These are phyloP conservation scores for Anisodus tanguticus DNA, from an alignment of 257 asterid species.

Conservation along the genomic window DNA sequence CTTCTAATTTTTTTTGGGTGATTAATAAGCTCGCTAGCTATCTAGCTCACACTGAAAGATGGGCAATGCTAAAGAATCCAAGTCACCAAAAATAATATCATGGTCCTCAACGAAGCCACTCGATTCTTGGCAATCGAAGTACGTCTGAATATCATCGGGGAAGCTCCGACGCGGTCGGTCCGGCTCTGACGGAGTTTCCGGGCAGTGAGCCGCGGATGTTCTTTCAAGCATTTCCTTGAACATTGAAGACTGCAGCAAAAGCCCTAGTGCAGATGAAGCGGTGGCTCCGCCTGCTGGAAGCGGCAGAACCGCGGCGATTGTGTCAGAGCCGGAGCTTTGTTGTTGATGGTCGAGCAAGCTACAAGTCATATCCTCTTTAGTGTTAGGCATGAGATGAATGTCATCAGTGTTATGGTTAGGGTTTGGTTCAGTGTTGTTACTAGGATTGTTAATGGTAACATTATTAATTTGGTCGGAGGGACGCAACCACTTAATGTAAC, in stretches of 20 bases:
- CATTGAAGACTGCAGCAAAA: constrained; percentile 64
- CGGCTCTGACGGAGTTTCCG: constrained; percentile 48
- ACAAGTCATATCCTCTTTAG: constrained; percentile 36
- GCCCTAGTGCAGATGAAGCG: constrained; percentile 57
- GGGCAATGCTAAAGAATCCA: constrained; percentile 54
- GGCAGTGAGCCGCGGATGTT: constrained; percentile 39
- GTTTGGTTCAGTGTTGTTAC: constrained; percentile 28
- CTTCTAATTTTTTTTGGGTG: neutral
- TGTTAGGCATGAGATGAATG: constrained; percentile 35
- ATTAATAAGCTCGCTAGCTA: constrained; percentile 30
- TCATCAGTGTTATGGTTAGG: constrained; percentile 30
- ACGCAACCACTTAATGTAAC: constrained; percentile 62
- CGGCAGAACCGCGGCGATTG: constrained; percentile 37
- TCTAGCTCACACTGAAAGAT: constrained; percentile 73
- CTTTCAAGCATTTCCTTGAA: constrained; percentile 68
- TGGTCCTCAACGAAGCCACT: constrained; percentile 65
- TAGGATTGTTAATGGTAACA: constrained; percentile 28
- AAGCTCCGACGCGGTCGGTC: constrained; percentile 64
- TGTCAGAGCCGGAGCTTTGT: constrained; percentile 45
- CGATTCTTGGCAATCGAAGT: constrained; percentile 77
- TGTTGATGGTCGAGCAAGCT: constrained; percentile 40
- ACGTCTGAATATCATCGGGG: constrained; percentile 93
- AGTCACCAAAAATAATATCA: constrained; percentile 64
- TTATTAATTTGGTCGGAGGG: constrained; percentile 36
- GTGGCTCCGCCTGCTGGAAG: constrained; percentile 29